Evolutionary conservation across 2,329 filamentous ascomycete species (phyloP), one percentile per base, ranked within the genome.

Genomic region (Aspergillus sojae): DNA sequence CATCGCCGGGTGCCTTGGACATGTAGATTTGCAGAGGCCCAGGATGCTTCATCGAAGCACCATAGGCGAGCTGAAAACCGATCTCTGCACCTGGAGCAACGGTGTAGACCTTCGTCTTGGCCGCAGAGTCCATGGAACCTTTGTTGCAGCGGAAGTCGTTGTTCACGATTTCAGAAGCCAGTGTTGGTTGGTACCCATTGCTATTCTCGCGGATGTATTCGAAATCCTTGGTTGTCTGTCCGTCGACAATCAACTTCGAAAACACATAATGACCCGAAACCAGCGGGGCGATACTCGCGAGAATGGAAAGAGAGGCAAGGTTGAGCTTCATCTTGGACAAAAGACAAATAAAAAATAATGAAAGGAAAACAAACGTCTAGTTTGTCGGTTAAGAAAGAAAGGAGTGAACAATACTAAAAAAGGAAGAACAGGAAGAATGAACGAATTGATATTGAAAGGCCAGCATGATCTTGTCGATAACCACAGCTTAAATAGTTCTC

Each of bases 1-100:
- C 65, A 28, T 67, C 67, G 39, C 63, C 65, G 11, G 67, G 60
- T 12, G 60, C 69, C 57, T 72, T 72, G 57, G 69, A 70, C 67
- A 73, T 69, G 62, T 73, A 73, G 23, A 69, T 64, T 26, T 70
- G 66, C 9, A 70, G 39, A 23, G 70, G 70, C 3, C 70, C 71
- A 12, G 71, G 69, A 52, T 73, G 71, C 30, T 66, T 59, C 43
- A 72, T 71, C 6, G 54, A 34, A 14, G 67, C 66, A 50, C 66
- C 64, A 57, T 65, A 65, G 12, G 62, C 67, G 57, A 70, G 66
- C n/a, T 63, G 58, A 34, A 74, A 68, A 4, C 63, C 65, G 30
- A 68, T 65, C 23, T 62, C 61, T 16, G 61, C 48, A 6, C 68
- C 65, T 1, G 68, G 61, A 9, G 62, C 57, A 9, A 70, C 67